Evolutionary conservation across 306 rosid genomes (phyloP).

Genomic region (Vigna angularis): DNA sequence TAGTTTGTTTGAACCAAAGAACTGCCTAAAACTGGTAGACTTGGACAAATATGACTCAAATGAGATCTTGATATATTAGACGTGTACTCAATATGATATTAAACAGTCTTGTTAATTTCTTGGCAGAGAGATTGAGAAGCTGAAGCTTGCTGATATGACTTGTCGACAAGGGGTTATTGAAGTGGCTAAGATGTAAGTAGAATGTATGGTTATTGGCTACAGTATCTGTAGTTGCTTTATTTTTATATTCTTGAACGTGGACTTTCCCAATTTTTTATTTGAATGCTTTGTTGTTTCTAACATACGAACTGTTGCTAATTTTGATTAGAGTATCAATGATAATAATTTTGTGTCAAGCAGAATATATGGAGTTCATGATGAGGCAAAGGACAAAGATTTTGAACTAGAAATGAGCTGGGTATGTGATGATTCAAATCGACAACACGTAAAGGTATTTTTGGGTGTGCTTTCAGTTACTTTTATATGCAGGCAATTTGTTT

Average conservation of each 20-base stretch:
- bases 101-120: conserved; percentile 26
- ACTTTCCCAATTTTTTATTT: conserved; percentile 15
- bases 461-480: conserved; percentile 16
- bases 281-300: neutral
- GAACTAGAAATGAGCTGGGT: conserved; percentile 99
- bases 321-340: neutral
- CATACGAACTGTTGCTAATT: neutral
- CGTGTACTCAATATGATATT: conserved; percentile 21
- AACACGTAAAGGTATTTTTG: conserved; percentile 77
- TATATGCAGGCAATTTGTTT: neutral
- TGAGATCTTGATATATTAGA: conserved; percentile 1
- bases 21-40: too few relatives aligned
- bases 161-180: conserved; percentile 96
- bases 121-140: conserved; percentile 94
- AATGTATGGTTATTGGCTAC: conserved; percentile 1
- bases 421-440: conserved; percentile 95
- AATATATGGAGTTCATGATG: conserved; percentile 96
- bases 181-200: conserved; percentile 96
- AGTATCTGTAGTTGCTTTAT: conserved; percentile 21
- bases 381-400: conserved; percentile 95
- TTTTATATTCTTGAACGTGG: neutral
- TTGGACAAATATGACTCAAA: neutral
- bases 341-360: conserved; percentile 45
- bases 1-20: too few relatives aligned
- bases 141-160: conserved; percentile 90